Evolutionary conservation across 129 eudicot species (phyloP), one percentile per base, ranked within the genome.

Genomic region (Flaveria robusta): DNA sequence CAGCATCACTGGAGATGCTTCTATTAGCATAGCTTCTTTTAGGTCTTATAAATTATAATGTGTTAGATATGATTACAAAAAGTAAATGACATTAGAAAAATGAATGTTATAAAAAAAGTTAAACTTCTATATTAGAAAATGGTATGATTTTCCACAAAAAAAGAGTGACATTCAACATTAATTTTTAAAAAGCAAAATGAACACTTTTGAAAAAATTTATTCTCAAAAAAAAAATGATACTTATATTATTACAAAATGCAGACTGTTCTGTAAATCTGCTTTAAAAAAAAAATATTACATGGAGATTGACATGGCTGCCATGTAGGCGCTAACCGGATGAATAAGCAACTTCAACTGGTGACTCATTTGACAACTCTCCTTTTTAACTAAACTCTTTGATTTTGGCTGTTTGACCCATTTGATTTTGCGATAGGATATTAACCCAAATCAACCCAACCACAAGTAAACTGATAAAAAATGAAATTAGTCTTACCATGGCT

Each of bases 401-500:
- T 59, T 29, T 29, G 68, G 68, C 20, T 20, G 11, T 5, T 14
- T 63, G 43, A 63, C 22, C 68, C 45, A 1, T 63, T 14, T 63
- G 68, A 29, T n/a, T n/a, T n/a, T n/a, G n/a, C n/a, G 43, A 63
- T 16, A 29, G 29, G 2, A 63, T 29, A 63, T 8, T 14, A 31
- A 29, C 20, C 68, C 68, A 29, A 63, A 14, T 15, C 3, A 63
- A 16, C 45, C 5, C 43, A 27, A 27, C 14, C 20, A 15, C 12
- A 29, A 29, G 23, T 31, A 29, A 63, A 29, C 11, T 63, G 45
- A 29, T 29, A 1, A 63, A 63, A 63, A 63, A 29, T 26, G 27
- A 60, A 47, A 12, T 9, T 11, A 64, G 58, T 47, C 88, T 79
- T 52, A 89, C 97, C 96, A 89, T 80, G 71, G 97, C 97, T 23